These are phyloP conservation scores for Albatrellus ellisii DNA, from an alignment of 768 basidiomycete species.

Conservation along the genomic window DNA sequence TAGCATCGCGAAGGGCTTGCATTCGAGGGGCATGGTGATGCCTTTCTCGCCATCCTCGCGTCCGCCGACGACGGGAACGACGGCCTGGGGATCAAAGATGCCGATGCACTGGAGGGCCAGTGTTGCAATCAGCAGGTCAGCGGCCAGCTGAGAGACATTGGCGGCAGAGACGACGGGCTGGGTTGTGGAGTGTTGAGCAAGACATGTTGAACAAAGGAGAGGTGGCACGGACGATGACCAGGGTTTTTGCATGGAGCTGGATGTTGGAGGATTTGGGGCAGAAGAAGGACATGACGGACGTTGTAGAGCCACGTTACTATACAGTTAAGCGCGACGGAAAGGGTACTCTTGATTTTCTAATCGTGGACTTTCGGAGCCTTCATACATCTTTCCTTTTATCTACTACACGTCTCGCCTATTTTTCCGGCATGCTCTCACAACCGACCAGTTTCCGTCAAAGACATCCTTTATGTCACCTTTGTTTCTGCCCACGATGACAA, in stretches of 20 bases:
- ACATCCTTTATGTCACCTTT: no score
- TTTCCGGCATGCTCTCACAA: no score
- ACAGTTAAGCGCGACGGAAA: no score
- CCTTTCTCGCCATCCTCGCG: slow-evolving; percentile 48
- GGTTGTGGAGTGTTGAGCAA: slow-evolving; percentile 9
- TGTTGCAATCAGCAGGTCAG: slow-evolving; percentile 59
- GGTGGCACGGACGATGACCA: slow-evolving; percentile 29
- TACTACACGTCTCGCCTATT: no score
- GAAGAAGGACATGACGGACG: neutral
- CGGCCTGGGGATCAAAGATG: slow-evolving; percentile 43
- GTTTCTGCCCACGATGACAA: no score
- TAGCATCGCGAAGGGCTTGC: slow-evolving; percentile 17
- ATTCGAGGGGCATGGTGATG: slow-evolving; percentile 64
- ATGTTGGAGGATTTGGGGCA: neutral
- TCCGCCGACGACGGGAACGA: slow-evolving; percentile 63
- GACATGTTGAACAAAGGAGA: slow-evolving; percentile 8
- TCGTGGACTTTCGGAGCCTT: no score
- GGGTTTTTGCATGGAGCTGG: slow-evolving; percentile 19
- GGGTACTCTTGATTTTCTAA: no score
- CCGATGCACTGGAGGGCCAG: slow-evolving; percentile 48
- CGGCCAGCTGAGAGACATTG: slow-evolving; percentile 71
- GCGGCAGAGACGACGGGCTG: slow-evolving; percentile 70
- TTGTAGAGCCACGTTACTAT: no score
- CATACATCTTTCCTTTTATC: no score
- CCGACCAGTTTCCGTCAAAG: no score